Evolutionary conservation across 768 basidiomycete genomes (phyloP).

Genomic region (Termitomyces eurrhizus): DNA sequence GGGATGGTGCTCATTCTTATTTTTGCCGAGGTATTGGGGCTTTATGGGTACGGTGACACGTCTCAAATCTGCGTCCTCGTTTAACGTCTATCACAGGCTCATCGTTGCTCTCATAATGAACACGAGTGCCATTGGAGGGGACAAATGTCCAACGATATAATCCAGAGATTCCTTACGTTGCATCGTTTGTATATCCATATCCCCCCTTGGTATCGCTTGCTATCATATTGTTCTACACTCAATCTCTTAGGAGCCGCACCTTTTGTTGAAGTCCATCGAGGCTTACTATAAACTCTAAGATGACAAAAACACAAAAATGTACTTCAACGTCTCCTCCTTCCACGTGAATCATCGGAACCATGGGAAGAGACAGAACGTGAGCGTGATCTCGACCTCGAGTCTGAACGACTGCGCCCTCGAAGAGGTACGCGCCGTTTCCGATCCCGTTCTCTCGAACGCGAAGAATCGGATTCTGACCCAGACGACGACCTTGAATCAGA

Average conservation of each 20-base stretch:
- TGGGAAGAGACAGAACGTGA: constrained; percentile 12
- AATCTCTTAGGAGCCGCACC: neutral
- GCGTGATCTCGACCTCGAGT: constrained; percentile 12
- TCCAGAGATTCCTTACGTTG: neutral
- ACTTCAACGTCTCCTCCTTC: constrained; percentile 9
- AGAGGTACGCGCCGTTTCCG: constrained; percentile 36
- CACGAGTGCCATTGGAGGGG: constrained; percentile 47
- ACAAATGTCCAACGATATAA: constrained; percentile 20
- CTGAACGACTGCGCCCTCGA: constrained; percentile 16
- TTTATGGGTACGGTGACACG: constrained; percentile 45
- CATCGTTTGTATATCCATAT: neutral
- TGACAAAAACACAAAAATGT: neutral
- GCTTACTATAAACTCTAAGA: neutral
- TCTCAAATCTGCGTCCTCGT: neutral
- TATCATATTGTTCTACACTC: constrained; percentile 9
- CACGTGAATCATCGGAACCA: constrained; percentile 19
- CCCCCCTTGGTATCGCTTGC: constrained; percentile 1
- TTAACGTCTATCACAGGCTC: constrained; percentile 31
- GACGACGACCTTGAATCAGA: constrained; percentile 13
- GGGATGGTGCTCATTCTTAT: constrained; percentile 96
- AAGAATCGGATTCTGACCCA: constrained; percentile 27
- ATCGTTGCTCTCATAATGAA: constrained; percentile 94
- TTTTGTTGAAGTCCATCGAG: neutral
- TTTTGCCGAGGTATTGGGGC: constrained; percentile 85
- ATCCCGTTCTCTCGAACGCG: constrained; percentile 40